These are phyloP conservation scores for Saksenaea oblongispora DNA, from an alignment of 371 early-diverging fungal genomes.

Conservation along the genomic window DNA sequence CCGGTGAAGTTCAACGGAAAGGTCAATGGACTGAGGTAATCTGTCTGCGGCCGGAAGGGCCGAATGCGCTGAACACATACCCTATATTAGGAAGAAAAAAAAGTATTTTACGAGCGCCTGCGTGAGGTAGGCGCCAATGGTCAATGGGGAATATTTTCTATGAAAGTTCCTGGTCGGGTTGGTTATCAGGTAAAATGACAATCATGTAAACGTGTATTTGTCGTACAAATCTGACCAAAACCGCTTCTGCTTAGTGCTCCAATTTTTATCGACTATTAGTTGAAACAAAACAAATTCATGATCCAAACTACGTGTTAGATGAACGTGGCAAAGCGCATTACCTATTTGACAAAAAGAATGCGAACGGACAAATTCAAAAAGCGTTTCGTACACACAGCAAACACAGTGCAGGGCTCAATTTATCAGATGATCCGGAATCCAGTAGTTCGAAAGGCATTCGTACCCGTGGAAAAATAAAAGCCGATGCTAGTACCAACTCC, in stretches of 20 bases:
- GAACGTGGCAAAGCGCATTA: slow-evolving; percentile 88
- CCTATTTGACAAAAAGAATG: slow-evolving; percentile 81
- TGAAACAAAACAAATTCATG: slow-evolving; percentile 81
- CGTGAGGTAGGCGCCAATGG: slow-evolving; percentile 89
- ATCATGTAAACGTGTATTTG: too few relatives aligned
- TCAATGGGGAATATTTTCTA: slow-evolving; percentile 95
- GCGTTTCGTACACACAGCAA: slow-evolving; percentile 79
- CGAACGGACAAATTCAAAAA: slow-evolving; percentile 75
- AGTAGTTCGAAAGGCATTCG: slow-evolving; percentile 6
- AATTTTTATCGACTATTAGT: slow-evolving; percentile 90
- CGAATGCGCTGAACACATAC: neutral
- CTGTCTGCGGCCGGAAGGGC: neutral
- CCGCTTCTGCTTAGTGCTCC: slow-evolving; percentile 66
- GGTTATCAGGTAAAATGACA: slow-evolving; percentile 82
- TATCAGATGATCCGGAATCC: slow-evolving; percentile 15
- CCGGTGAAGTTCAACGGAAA: slow-evolving; percentile 90
- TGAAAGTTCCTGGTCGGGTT: slow-evolving; percentile 92
- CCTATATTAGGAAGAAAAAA: slow-evolving; percentile 78
- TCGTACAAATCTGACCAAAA: neutral
- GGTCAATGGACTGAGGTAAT: slow-evolving; percentile 80
- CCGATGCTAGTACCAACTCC: neutral
- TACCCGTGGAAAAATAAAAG: neutral
- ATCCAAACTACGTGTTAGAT: slow-evolving; percentile 89
- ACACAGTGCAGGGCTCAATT: slow-evolving; percentile 29
- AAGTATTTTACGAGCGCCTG: slow-evolving; percentile 79